Evolutionary conservation across 164 flowering plant species (phyloP), one percentile per base, ranked within the genome.

Genomic region (Cinnamomum chago): DNA sequence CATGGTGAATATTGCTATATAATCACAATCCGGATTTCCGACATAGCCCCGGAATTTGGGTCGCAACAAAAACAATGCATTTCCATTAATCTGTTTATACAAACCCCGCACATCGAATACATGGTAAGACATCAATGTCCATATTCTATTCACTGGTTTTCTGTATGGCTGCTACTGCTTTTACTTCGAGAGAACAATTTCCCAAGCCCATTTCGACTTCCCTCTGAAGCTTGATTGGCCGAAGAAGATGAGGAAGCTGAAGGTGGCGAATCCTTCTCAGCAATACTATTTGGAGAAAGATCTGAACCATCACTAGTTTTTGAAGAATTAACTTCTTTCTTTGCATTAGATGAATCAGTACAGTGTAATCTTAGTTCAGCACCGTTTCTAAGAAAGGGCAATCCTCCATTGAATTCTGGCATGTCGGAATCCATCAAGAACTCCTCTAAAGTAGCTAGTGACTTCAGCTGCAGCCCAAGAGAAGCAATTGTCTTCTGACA

Each of bases 401-500:
- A 75, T 51, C 76, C 80, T 75, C 71, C 72, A 5, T 70, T 71
- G 55, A 84, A 75, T 17, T 85, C 88, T 69, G 88, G 71, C 76
- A 79, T 82, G 40, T 87, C 76, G 2, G 90, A 75, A 75, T 92
- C 98, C 33, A 83, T 82, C 64, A 91, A 77, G 82, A 94, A 91
- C 74, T 92, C 95, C 79, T 93, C 97, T 17, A 91, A 78, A 3
- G 93, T 88, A 11, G 98, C 99, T 65, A 95, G 83, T 51, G 97
- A 90, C 73, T 90, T 82, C 33, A 95, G 82, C 77, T 95, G 97
- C 78, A 74, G 83, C 65, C 95, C 97, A 1, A 93, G 89, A 73
- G 95, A 93, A 28, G 92, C 91, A 24, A 95, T 95, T 28, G 99
- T 95, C 71, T 86, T 87, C 79, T 95, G 99, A 74, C 97, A 93